Percentiles rank a stretch among this genome's conserved stretches.
Conservation (phyloP, 2,329 filamentous ascomycete genomes). For the Fonsecaea erecta region DNA sequence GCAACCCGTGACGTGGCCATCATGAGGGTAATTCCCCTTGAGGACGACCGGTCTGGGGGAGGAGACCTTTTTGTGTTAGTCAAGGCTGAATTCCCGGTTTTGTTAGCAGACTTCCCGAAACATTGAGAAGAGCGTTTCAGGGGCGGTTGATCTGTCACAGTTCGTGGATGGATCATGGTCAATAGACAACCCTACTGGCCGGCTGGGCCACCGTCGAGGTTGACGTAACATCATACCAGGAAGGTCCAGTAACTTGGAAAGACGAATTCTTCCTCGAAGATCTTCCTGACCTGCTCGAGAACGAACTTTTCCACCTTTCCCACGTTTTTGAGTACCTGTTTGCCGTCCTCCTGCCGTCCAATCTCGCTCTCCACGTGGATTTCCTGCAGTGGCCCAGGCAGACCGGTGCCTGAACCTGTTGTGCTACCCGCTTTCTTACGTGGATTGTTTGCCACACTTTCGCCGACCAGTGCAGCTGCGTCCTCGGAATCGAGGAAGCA, state of each 20-base stretch:
- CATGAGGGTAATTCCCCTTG: conserved; percentile 5
- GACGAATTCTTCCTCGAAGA: conserved; percentile 98
- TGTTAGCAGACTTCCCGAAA: background rate
- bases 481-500: conserved; percentile 95
- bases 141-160: background rate
- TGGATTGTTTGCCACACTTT: conserved; percentile 41
- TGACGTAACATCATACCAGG: conserved; percentile 64
- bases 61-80: background rate
- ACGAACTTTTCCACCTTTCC: conserved; percentile 98
- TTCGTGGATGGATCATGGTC: background rate
- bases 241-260: conserved; percentile 99
- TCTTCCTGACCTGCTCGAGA: conserved; percentile 90
- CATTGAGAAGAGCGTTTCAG: conserved; percentile 1
- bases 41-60: background rate
- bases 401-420: conserved; percentile 43
- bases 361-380: conserved; percentile 98
- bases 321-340: conserved; percentile 96
- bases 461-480: conserved; percentile 72
- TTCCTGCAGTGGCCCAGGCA: conserved; percentile 80
- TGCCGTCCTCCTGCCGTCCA: conserved; percentile 85
- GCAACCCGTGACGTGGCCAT: conserved; percentile 27
- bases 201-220: background rate
- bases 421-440: conserved; percentile 29
- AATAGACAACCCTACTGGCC: background rate
- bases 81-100: background rate